These are phyloP conservation scores for Nemania sp. DNA, from an alignment of 2,329 filamentous ascomycete genomes.

Conservation along the genomic window DNA sequence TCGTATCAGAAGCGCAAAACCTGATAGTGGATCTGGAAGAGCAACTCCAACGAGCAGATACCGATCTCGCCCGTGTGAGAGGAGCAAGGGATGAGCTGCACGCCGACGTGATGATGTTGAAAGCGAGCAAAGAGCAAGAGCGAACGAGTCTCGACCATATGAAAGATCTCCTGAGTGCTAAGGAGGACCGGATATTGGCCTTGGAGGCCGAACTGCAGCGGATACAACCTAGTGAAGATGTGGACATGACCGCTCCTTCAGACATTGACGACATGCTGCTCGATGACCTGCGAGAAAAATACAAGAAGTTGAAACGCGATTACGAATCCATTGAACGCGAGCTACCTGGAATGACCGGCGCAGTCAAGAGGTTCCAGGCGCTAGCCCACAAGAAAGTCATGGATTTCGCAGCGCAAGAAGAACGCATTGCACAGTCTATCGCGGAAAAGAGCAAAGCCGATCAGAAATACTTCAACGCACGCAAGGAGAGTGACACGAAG, in stretches of 20 bases:
- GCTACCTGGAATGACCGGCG: constrained; percentile 83
- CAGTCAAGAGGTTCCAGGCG: constrained; percentile 86
- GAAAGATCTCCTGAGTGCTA: constrained; percentile 77
- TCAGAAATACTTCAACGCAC: constrained; percentile 95
- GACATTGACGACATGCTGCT: constrained; percentile 62
- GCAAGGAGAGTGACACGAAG: constrained; percentile 88
- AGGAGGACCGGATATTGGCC: constrained; percentile 77
- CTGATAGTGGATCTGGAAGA: constrained; percentile 78
- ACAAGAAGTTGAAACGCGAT: constrained; percentile 75
- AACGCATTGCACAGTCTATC: constrained; percentile 71
- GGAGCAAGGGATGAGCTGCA: constrained; percentile 82
- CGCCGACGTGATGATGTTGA: constrained; percentile 79
- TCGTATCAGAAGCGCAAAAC: constrained; percentile 78
- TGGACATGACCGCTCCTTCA: constrained; percentile 49
- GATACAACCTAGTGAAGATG: constrained; percentile 56
- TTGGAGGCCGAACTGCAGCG: constrained; percentile 83
- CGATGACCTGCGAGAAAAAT: constrained; percentile 75
- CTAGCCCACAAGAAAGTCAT: constrained; percentile 85
- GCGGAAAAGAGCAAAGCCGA: constrained; percentile 96
- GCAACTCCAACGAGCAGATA: constrained; percentile 77
- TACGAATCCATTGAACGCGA: constrained; percentile 85
- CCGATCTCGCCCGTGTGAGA: constrained; percentile 83
- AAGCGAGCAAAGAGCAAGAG: constrained; percentile 77
- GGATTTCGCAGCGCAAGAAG: constrained; percentile 75
- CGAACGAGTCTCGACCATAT: constrained; percentile 70